A percentile compares a stretch with the other conserved stretches of the same genome.
Conservation (phyloP, 257 asterid species). For the Solanum pinnatisectum region DNA sequence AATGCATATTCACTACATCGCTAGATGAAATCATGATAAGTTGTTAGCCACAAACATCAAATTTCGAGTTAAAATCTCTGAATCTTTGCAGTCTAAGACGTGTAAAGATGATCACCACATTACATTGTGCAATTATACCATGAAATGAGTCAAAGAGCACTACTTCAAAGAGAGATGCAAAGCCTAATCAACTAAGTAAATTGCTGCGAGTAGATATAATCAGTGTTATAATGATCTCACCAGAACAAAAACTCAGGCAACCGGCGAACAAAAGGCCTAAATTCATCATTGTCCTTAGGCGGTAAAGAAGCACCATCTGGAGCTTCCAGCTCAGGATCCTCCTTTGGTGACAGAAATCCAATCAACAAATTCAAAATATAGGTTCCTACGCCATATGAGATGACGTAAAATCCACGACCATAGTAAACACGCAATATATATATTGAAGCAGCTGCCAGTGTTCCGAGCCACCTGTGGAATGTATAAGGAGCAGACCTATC, state of each 20-base stretch:
- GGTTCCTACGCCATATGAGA: slow-evolving; percentile 52
- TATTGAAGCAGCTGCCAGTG: slow-evolving; percentile 41
- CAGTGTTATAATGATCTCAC: slow-evolving; percentile 23
- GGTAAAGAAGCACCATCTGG: slow-evolving; percentile 48
- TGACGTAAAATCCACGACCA: slow-evolving; percentile 38
- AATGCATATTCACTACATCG: background rate
- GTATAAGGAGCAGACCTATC: slow-evolving; percentile 47
- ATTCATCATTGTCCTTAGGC: slow-evolving; percentile 34
- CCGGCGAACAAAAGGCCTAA: slow-evolving; percentile 48
- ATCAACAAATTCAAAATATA: slow-evolving; percentile 55
- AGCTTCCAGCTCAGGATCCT: slow-evolving; percentile 50
- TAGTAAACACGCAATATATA: slow-evolving; percentile 42
- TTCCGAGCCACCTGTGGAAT: slow-evolving; percentile 45
- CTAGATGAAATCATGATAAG: background rate
- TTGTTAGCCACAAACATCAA: background rate
- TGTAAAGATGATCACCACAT: background rate
- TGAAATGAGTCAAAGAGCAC: background rate
- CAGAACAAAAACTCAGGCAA: slow-evolving; percentile 60
- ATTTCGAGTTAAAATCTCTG: background rate
- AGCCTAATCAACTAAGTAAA: background rate
- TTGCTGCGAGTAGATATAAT: background rate
- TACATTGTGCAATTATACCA: background rate
- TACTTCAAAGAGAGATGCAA: background rate
- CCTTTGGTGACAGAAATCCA: slow-evolving; percentile 56
- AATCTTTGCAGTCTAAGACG: background rate